Evolutionary conservation across 2,329 filamentous ascomycete species (phyloP), one percentile per base, ranked within the genome.

Genomic region (Penicillium sp.): DNA sequence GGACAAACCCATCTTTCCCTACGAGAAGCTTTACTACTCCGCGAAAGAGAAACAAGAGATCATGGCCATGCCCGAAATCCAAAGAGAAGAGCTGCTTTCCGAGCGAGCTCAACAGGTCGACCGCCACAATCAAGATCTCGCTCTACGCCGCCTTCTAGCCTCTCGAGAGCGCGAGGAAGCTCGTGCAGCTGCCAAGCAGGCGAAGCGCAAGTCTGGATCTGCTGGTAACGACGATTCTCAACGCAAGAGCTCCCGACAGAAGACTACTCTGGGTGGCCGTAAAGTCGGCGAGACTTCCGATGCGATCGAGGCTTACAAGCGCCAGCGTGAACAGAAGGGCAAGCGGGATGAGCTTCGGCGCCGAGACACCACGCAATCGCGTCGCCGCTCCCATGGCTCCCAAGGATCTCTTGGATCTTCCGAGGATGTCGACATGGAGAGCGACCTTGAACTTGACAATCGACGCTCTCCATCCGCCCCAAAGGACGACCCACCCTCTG

Each of bases 11-110:
- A 85, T 67, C 61, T 83, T 94, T 64, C 90, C 91, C 0, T 80
- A 95, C 53, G 93, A 98, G 56, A 90, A 91, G 59, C 84, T 93
- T 62, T 93, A 88, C 67, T 79, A 81, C 59, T 86, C 82, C 56
- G 76, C 82, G 39, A 77, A 81, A 35, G 88, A 93, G 64, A 90
- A 88, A 68, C 78, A 78, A 6, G 77, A 86, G 44, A 93, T 98
- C 53, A 84, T 93, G 79, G 80, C 77, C 48, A 83, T 96, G 79
- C 85, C 90, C 28, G 90, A 97, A 72, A 84, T 97, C 44, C 84
- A 95, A 64, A 86, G 91, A 53, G 93, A 98, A 69, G 83, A 89
- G 65, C 84, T 95, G 39, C 80, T 98, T 5, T 91, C 90, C 18
- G 88, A 95, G 58, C 88, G 93, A 56, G 85, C 86, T 33, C 83